phyloP scores from a whole-genome alignment of 2,329 filamentous ascomycete species.

The Paecilomyces sp. region DNA sequence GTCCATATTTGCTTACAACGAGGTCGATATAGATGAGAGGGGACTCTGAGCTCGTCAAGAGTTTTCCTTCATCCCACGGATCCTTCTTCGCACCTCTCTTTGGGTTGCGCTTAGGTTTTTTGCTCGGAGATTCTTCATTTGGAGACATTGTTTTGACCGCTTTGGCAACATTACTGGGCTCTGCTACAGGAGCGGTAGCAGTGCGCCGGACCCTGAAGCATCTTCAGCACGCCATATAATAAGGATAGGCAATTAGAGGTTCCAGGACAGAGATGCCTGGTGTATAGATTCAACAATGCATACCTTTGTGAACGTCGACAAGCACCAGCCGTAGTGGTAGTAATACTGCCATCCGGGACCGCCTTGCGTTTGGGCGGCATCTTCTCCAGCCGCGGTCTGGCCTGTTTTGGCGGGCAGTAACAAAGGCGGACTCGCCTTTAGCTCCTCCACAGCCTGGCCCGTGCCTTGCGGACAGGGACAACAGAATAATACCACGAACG shows the following conservation, averaged over 20 bases:
- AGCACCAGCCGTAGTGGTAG: not conserved
- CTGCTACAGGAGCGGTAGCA: constrained; percentile 19
- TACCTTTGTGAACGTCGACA: not conserved
- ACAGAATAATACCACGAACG: not conserved
- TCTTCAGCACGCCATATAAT: constrained; percentile 6
- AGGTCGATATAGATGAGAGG: constrained; percentile 28
- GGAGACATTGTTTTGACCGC: constrained; percentile 18
- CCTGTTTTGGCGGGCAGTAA: not conserved
- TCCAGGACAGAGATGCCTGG: constrained; percentile 4
- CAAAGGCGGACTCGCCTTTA: not conserved
- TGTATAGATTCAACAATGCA: not conserved
- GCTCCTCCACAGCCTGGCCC: not conserved
- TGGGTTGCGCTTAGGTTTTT: constrained; percentile 24
- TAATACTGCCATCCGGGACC: constrained; percentile 25
- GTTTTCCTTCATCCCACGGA: constrained; percentile 30
- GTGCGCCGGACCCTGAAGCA: constrained; percentile 14
- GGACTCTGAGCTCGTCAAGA: constrained; percentile 33
- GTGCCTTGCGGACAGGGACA: not conserved
- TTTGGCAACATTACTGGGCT: constrained; percentile 16
- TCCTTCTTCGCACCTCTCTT: constrained; percentile 25
- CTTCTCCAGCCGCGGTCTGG: constrained; percentile 3
- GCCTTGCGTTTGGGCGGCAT: constrained; percentile 29
- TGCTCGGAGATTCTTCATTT: constrained; percentile 10
- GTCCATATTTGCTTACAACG: constrained; percentile 22
- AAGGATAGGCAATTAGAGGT: constrained; percentile 1